phyloP scores from a whole-genome alignment of 148 eudicot species.

The Amaranthus cruentus region DNA sequence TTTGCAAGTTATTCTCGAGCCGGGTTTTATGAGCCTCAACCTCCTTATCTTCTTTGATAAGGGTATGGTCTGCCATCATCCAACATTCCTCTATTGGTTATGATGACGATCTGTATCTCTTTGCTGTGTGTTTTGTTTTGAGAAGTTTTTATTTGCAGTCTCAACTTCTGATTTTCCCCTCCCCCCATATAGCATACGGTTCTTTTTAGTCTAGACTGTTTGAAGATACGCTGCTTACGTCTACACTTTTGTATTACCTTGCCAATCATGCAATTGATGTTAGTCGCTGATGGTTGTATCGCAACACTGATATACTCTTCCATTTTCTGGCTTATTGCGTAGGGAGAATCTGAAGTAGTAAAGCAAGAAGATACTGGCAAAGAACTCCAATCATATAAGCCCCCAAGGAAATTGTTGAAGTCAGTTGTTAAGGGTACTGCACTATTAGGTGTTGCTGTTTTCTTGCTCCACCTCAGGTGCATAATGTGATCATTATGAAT shows the following conservation, averaged over 20 bases:
- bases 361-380: conserved; percentile 15
- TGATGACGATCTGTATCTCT: too few relatives aligned
- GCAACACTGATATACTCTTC: not conserved
- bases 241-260: not conserved
- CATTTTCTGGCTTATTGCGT: not conserved
- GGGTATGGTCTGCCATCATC: too few relatives aligned
- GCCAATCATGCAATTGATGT: not conserved
- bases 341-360: conserved; percentile 24
- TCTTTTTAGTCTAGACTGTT: not conserved
- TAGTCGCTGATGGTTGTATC: not conserved
- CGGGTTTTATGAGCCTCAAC: too few relatives aligned
- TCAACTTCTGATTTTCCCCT: not conserved
- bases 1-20: too few relatives aligned
- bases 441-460: conserved; percentile 49
- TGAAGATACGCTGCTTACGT: not conserved
- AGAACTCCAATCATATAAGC: conserved; percentile 28
- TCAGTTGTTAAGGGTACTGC: conserved; percentile 65
- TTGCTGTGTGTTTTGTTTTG: too few relatives aligned
- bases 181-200: not conserved
- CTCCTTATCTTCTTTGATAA: too few relatives aligned
- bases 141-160: too few relatives aligned
- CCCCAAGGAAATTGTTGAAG: conserved; percentile 36
- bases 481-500: not conserved
- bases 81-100: too few relatives aligned
- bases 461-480: conserved; percentile 64